A percentile compares a stretch with the other conserved stretches of the same genome.
These are phyloP conservation scores for Curvularia spicifera DNA, from an alignment of 2,329 filamentous ascomycete genomes.

Conservation along the genomic window DNA sequence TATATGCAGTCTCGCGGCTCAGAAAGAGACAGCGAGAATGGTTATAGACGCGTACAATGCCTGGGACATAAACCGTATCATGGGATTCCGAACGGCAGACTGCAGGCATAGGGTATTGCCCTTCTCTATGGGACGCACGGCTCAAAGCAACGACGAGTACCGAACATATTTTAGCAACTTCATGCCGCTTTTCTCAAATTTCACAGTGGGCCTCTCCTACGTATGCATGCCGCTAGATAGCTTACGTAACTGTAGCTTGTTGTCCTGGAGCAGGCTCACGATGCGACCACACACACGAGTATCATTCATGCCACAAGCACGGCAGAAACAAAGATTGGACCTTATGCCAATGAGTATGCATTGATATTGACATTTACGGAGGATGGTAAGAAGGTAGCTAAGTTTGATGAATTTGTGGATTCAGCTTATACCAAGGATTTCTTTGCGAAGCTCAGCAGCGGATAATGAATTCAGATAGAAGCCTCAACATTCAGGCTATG, in stretches of 20 bases:
- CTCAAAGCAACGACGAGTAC: constrained; percentile 12
- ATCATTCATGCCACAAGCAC: constrained; percentile 6
- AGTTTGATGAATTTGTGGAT: constrained; percentile 8
- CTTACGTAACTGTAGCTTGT: not conserved
- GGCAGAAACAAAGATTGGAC: constrained; percentile 6
- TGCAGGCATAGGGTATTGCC: constrained; percentile 10
- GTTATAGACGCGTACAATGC: constrained; percentile 13
- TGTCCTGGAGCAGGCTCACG: not conserved
- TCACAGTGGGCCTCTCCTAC: constrained; percentile 6
- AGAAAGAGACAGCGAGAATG: constrained; percentile 9
- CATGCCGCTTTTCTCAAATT: constrained; percentile 7
- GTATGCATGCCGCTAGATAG: not conserved
- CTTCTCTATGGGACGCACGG: constrained; percentile 7
- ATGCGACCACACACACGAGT: not conserved
- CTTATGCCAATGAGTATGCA: not conserved
- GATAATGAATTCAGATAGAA: too few relatives aligned
- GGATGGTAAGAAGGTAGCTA: constrained; percentile 5
- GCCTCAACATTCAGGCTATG: too few relatives aligned
- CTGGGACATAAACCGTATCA: constrained; percentile 10
- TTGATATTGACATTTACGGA: constrained; percentile 7
- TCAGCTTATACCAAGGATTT: not conserved
- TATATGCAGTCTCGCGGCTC: constrained; percentile 2
- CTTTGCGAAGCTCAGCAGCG: too few relatives aligned
- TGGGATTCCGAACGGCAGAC: constrained; percentile 10
- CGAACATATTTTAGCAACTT: constrained; percentile 1